Base-by-base conservation (phyloP, 2,329 filamentous ascomycete genomes). In the Elsinoe australis region DNA sequence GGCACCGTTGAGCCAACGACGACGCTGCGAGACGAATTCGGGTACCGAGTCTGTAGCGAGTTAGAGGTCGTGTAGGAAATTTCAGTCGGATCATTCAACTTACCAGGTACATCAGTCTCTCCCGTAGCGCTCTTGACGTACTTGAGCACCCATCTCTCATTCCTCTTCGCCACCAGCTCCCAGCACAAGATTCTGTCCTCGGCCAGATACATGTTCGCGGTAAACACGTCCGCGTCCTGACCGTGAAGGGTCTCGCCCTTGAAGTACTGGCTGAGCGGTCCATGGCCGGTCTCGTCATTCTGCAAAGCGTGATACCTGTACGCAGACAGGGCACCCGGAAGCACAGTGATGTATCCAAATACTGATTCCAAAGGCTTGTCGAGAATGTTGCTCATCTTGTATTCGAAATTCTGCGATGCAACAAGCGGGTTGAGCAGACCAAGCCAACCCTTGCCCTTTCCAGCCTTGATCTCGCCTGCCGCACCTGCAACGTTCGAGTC, bases 331-430 rank as follows among this genome's bases (percentile, higher is more conserved):
- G 92, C 92, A 66, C 92, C 94, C 0, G 92, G 94, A 55, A 98
- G 71, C 57, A 98, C 92, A 4, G 90, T 96, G 57, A 98, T 98
- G 63, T 96, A 98, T 1, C 92, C 92, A 64, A 98, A 98, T 0
- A 95, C 90, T 0, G 87, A 95, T 65, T 98, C 92, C 2, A 98
- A 72, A 0, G 92, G 92, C 66, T 98, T 98, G 64, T 98, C 92
- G 19, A 98, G 74, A 59, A 98, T 98, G 59, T 98, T 98, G 32
- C 88, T 95, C 87, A 98, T 95, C 68, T 98, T 98, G 73, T 98
- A 98, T 71, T 98, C 92, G 57, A 98, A 98, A 64, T 98, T 98
- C 60, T 98, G 92, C 36, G 88, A 94, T 0, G 92, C 92, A 12
- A 98, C 90, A 4, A 98, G 74, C 0, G 92, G 92, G 59, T 98